Conservation (phyloP, 2,329 filamentous ascomycete genomes). For the Ceratocystis ficicola region DNA sequence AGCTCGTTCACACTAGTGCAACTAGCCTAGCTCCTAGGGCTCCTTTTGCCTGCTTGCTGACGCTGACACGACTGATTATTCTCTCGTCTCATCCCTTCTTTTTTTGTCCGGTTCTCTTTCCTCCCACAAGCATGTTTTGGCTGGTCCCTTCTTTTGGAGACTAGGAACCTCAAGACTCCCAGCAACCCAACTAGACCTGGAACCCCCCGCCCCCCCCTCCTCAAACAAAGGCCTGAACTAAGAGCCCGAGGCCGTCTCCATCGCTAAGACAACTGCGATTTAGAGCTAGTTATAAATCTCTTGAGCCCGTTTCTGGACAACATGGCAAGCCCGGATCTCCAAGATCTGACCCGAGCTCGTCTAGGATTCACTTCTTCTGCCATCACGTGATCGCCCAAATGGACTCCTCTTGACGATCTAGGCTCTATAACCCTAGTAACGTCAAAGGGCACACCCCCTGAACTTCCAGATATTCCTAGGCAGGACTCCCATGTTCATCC, state of each 20-base stretch:
- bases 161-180: too few species aligned
- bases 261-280: background rate
- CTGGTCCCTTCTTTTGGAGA: too few species aligned
- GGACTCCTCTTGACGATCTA: background rate
- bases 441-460: background rate
- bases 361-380: background rate
- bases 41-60: background rate
- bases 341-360: background rate
- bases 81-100: background rate
- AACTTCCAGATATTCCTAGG: background rate
- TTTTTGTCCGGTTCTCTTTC: background rate
- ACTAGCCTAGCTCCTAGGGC: background rate
- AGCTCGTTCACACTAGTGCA: background rate
- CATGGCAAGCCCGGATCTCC: background rate
- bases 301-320: too few species aligned
- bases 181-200: background rate
- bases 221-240: background rate
- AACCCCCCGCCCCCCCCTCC: background rate
- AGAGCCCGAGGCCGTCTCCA: background rate
- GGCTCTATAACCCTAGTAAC: slow-evolving; percentile 6
- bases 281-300: slow-evolving; percentile 1
- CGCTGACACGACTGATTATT: background rate
- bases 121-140: too few species aligned
- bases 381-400: background rate
- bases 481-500: background rate